Conservation (phyloP, 805 yeast genomes). For the Candida boleticola region DNA sequence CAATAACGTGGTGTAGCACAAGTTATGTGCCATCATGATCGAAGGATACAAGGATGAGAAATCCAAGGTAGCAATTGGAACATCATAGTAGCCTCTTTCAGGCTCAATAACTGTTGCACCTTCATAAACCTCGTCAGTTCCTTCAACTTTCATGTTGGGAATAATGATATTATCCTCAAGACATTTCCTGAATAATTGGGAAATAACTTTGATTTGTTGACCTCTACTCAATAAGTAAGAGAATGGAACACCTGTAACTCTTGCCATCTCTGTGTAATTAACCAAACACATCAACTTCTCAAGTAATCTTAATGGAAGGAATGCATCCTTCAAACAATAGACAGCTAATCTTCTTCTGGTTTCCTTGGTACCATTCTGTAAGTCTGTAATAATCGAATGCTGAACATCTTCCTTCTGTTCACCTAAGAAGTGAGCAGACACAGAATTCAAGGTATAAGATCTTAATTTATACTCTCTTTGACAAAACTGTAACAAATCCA, state of each 20-base stretch:
- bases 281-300: slow-evolving; percentile 96
- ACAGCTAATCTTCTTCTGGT: slow-evolving; percentile 95
- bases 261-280: slow-evolving; percentile 98
- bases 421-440: slow-evolving; percentile 86
- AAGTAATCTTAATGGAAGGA: slow-evolving; percentile 78
- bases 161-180: slow-evolving; percentile 80
- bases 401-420: slow-evolving; percentile 99
- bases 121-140: slow-evolving; percentile 88
- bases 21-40: slow-evolving; percentile 98
- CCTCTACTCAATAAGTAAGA: slow-evolving; percentile 87
- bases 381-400: slow-evolving; percentile 90
- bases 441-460: slow-evolving; percentile 92
- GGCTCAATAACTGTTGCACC: slow-evolving; percentile 99
- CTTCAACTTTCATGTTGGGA: slow-evolving; percentile 84
- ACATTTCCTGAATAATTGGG: slow-evolving; percentile 93
- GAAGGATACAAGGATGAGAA: slow-evolving; percentile 97
- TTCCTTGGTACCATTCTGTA: slow-evolving; percentile 89
- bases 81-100: slow-evolving; percentile 89
- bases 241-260: slow-evolving; percentile 98
- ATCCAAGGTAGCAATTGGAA: slow-evolving; percentile 96
- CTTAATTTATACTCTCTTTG: slow-evolving; percentile 94
- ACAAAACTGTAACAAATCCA: slow-evolving; percentile 87
- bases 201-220: slow-evolving; percentile 95
- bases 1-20: slow-evolving; percentile 89
- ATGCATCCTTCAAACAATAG: slow-evolving; percentile 95